These are phyloP conservation scores for Globisporangium emineosum DNA, from an alignment of 352 stramenopile species.

Conservation along the genomic window DNA sequence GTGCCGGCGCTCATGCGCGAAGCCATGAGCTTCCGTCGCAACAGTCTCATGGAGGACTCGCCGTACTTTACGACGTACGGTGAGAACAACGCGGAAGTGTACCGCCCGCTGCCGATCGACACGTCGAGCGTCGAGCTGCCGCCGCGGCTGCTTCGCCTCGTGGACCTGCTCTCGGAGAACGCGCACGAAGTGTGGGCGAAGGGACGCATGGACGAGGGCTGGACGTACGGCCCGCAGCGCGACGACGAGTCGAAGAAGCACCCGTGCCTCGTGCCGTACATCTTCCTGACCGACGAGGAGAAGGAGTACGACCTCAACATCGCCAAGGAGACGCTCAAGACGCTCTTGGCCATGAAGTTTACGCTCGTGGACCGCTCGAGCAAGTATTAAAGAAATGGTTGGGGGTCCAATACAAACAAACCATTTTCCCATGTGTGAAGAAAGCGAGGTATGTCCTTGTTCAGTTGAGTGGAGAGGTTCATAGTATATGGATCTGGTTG, in stretches of 20 bases:
- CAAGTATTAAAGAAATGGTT: slow-evolving; percentile 34
- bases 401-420: neutral
- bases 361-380: slow-evolving; percentile 68
- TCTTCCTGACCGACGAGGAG: slow-evolving; percentile 87
- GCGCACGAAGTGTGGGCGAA: slow-evolving; percentile 87
- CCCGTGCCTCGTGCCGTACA: slow-evolving; percentile 82
- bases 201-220: slow-evolving; percentile 84
- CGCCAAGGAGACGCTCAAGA: slow-evolving; percentile 86
- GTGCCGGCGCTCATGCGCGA: slow-evolving; percentile 63
- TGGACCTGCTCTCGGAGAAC: slow-evolving; percentile 83
- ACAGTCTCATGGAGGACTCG: slow-evolving; percentile 76
- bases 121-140: slow-evolving; percentile 69
- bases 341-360: slow-evolving; percentile 84
- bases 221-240: slow-evolving; percentile 79
- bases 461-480: neutral
- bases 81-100: slow-evolving; percentile 53
- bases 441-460: neutral
- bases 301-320: slow-evolving; percentile 90
- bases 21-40: slow-evolving; percentile 74
- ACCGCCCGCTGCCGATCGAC: slow-evolving; percentile 75
- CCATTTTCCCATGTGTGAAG: neutral
- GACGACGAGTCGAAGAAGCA: slow-evolving; percentile 82
- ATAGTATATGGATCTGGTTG: neutral
- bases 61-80: slow-evolving; percentile 75
- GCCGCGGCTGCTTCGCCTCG: slow-evolving; percentile 56